These are phyloP conservation scores for Parietaria judaica DNA, from an alignment of 306 rosid species.

Conservation along the genomic window DNA sequence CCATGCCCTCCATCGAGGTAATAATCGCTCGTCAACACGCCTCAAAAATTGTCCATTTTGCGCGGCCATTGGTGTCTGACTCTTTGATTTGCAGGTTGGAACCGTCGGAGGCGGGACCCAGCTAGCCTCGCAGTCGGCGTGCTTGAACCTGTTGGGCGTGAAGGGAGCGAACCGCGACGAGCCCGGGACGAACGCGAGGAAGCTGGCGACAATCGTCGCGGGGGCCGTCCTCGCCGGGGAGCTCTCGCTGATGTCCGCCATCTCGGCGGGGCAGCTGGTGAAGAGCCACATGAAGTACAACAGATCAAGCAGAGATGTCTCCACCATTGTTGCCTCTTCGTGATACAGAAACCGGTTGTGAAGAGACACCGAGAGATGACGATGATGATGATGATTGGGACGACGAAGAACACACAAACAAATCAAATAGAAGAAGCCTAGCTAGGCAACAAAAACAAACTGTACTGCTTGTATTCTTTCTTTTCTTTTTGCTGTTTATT, in stretches of 20 bases:
- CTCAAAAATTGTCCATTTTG: no score
- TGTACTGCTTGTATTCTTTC: slow-evolving; percentile 21
- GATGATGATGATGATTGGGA: background rate
- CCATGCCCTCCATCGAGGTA: slow-evolving; percentile 94
- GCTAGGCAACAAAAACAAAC: slow-evolving; percentile 1
- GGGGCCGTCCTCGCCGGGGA: slow-evolving; percentile 91
- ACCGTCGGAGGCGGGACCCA: slow-evolving; percentile 99
- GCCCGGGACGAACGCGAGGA: slow-evolving; percentile 70
- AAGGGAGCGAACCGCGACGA: slow-evolving; percentile 78
- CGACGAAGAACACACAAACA: slow-evolving; percentile 9
- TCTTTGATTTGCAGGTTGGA: slow-evolving; percentile 47
- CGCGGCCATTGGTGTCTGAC: background rate
- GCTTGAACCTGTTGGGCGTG: slow-evolving; percentile 78
- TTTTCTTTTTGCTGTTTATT: background rate
- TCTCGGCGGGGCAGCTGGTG: slow-evolving; percentile 88
- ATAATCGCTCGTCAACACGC: background rate
- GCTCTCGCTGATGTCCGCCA: slow-evolving; percentile 89
- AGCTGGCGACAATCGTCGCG: slow-evolving; percentile 62
- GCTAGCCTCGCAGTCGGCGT: slow-evolving; percentile 86
- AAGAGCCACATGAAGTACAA: slow-evolving; percentile 92
- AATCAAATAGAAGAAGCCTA: background rate
- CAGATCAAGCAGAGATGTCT: slow-evolving; percentile 61
- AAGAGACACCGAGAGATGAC: slow-evolving; percentile 2
- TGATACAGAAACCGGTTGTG: slow-evolving; percentile 11
- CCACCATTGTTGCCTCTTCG: slow-evolving; percentile 22